Evolutionary conservation across 2,329 filamentous ascomycete genomes (phyloP).

Genomic region (Colletotrichum filicis): DNA sequence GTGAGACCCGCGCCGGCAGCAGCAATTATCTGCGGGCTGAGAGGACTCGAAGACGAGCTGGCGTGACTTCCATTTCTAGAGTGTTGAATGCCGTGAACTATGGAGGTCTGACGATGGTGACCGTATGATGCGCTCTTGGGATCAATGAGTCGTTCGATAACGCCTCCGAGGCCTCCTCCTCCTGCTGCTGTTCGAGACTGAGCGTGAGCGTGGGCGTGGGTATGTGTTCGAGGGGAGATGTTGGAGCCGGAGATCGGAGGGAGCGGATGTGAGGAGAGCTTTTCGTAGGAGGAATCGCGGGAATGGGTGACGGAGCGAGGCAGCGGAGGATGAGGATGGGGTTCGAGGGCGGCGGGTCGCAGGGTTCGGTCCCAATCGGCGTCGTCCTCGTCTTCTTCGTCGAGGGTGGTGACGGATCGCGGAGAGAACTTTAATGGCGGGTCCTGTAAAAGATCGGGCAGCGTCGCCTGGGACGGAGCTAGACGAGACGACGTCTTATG

Average conservation of each 20-base stretch:
- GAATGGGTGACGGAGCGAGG: conserved; percentile 61
- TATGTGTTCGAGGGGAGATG: conserved; percentile 49
- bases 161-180: conserved; percentile 45
- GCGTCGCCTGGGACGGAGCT: conserved; percentile 71
- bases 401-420: conserved; percentile 61
- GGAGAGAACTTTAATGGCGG: conserved; percentile 60
- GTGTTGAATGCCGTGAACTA: conserved; percentile 97
- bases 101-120: conserved; percentile 95
- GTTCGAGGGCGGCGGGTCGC: conserved; percentile 56
- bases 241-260: conserved; percentile 36
- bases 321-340: conserved; percentile 40
- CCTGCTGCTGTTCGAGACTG: conserved; percentile 51
- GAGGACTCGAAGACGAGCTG: conserved; percentile 82
- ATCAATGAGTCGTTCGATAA: conserved; percentile 65
- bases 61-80: conserved; percentile 87
- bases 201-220: conserved; percentile 44
- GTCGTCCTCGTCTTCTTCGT: conserved; percentile 62
- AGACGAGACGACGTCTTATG: conserved; percentile 36
- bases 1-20: conserved; percentile 67
- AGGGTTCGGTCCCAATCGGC: conserved; percentile 63
- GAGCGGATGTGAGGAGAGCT: conserved; percentile 50
- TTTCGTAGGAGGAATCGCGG: conserved; percentile 69
- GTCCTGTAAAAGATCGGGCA: conserved; percentile 66
- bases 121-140: conserved; percentile 72
- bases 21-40: conserved; percentile 88